Evolutionary conservation across 2,329 filamentous ascomycete species (phyloP), one percentile per base, ranked within the genome.

Genomic region (Taxawa tesnikishii): DNA sequence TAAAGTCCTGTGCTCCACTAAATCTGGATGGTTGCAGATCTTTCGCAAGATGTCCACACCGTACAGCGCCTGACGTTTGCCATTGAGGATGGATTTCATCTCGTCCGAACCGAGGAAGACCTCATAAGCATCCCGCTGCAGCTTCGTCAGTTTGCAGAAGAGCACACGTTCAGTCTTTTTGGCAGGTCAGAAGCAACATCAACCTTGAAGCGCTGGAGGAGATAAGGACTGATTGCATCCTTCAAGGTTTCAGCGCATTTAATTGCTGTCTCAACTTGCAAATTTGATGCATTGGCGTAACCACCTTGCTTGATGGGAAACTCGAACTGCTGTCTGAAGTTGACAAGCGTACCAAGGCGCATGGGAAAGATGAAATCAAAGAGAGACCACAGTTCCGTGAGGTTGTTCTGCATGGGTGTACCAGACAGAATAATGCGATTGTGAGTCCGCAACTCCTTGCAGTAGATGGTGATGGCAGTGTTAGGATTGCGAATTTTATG

Each of bases 311-410:
- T 79, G 52, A 98, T 98, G 0, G 90, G 90, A 23, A 92, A 80
- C 50, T 96, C 90, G 42, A 98, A 96, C 38, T 93, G 78, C 38
- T 78, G 79, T 28, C 85, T 75, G 52, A 98, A 98, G 41, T 82
- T 84, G 36, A 94, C 81, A 9, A 96, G 65, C 0, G 83, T 94
- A 0, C 90, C 92, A 5, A 98, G 62, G 10, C 87, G 79, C 83
- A 96, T 94, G 0, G 92, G 90, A 40, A 85, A 96, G 36, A 96
- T 80, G 50, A 98, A 98, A 52, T 98, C 92, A 50, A 98, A 96
- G 0, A 98, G 62, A 0, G 88, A 96, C 88, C 90, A 98, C 1
- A 98, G 64, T 53, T 98, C 92, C 0, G 81, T 79, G 15, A 98
- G 60, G 41, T 94, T 96, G 55, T 98, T 98, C 54, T 98, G 92